Conservation (phyloP, 1,139 yeast genomes). For the Pichia sp. region DNA sequence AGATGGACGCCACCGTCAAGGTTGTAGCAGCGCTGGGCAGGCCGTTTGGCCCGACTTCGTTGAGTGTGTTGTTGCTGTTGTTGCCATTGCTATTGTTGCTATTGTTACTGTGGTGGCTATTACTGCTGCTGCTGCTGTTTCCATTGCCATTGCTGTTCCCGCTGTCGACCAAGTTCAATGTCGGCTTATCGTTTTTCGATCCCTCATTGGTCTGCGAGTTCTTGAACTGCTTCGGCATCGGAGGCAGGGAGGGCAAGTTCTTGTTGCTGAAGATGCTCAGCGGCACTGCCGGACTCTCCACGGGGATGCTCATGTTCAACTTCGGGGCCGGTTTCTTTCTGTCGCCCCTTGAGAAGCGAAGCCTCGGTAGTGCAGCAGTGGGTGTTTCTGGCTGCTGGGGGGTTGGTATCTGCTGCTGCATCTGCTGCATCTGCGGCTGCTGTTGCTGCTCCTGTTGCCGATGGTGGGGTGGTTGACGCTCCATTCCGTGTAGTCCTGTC, state of each 20-base stretch:
- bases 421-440: not conserved
- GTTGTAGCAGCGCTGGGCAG: slow-evolving; percentile 20
- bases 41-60: slow-evolving; percentile 4
- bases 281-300: slow-evolving; percentile 3
- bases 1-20: slow-evolving; percentile 13
- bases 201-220: not conserved
- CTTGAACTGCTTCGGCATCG: slow-evolving; percentile 11
- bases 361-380: slow-evolving; percentile 11
- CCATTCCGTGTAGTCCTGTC: no score
- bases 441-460: no score
- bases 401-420: not conserved
- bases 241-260: slow-evolving; percentile 10
- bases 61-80: not conserved
- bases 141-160: not conserved
- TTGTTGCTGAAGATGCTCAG: slow-evolving; percentile 4
- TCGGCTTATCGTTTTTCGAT: not conserved
- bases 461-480: no score
- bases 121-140: not conserved
- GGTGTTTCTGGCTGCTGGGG: not conserved
- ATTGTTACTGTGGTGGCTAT: not conserved
- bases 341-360: slow-evolving; percentile 12
- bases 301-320: slow-evolving; percentile 15
- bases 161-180: slow-evolving; percentile 3
- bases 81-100: not conserved
- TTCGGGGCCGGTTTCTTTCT: slow-evolving; percentile 17